Evolutionary conservation across 2,329 filamentous ascomycete genomes (phyloP).

Genomic region (Pseudonectria buxi): DNA sequence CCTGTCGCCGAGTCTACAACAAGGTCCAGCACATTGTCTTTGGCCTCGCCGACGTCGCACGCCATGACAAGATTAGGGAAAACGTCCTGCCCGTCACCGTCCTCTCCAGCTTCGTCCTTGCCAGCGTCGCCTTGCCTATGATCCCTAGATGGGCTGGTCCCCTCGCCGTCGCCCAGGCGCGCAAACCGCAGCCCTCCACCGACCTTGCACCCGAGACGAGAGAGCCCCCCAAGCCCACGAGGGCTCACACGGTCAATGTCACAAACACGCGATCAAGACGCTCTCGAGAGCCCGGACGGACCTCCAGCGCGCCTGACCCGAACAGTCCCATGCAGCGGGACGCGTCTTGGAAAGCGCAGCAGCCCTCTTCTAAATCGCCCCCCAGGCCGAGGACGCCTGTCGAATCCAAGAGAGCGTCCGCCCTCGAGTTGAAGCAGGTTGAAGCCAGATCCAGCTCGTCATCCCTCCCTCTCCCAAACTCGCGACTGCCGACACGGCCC

Average conservation of each 20-base stretch:
- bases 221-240: conserved; percentile 39
- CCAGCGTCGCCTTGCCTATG: conserved; percentile 66
- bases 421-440: conserved; percentile 45
- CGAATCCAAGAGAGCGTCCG: conserved; percentile 38
- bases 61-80: conserved; percentile 71
- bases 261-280: conserved; percentile 45
- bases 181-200: conserved; percentile 54
- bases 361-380: conserved; percentile 14
- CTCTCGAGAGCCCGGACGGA: conserved; percentile 37
- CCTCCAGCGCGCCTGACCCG: conserved; percentile 37
- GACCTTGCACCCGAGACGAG: conserved; percentile 30
- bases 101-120: conserved; percentile 72
- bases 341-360: conserved; percentile 20
- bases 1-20: conserved; percentile 77
- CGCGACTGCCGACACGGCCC: conserved; percentile 45
- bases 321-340: conserved; percentile 20
- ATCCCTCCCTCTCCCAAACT: conserved; percentile 58
- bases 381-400: conserved; percentile 26
- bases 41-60: conserved; percentile 61
- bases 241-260: conserved; percentile 61
- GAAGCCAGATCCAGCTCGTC: conserved; percentile 62
- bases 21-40: conserved; percentile 86
- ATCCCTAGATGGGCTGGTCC: conserved; percentile 74
- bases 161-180: conserved; percentile 72
- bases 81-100: conserved; percentile 76